Evolutionary conservation across 106 monocot genomes (phyloP).

Genomic region (Apostasia shenzhenica): DNA sequence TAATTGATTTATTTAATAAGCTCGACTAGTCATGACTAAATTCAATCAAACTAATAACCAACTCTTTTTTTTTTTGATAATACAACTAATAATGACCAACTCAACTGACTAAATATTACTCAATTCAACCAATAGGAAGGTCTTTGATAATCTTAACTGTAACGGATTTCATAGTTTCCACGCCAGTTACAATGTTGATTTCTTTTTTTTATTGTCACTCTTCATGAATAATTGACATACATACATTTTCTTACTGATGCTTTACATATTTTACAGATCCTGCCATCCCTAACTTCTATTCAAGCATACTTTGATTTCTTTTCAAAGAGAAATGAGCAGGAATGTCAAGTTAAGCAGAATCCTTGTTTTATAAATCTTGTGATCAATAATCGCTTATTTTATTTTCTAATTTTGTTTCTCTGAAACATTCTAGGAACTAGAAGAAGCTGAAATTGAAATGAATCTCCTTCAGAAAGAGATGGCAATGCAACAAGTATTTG

Average conservation of each 20-base stretch:
- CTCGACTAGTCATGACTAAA: no score
- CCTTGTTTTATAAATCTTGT: not conserved
- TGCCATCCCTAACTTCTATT: conserved; percentile 67
- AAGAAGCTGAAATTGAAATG: conserved; percentile 94
- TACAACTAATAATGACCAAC: no score
- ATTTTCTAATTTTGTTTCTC: conserved; percentile 4
- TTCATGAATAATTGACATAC: no score
- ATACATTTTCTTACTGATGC: not conserved
- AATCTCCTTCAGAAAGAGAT: conserved; percentile 84
- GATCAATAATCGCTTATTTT: not conserved
- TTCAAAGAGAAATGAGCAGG: conserved; percentile 55
- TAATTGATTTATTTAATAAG: no score
- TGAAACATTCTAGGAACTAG: conserved; percentile 59
- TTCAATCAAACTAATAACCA: no score
- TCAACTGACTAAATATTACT: no score
- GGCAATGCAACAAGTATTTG: conserved; percentile 37
- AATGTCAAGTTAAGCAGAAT: conserved; percentile 44
- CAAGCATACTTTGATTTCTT: conserved; percentile 87
- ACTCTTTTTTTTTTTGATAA: no score
- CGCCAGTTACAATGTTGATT: no score
- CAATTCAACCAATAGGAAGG: no score
- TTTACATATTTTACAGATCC: conserved; percentile 29
- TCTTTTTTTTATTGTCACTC: no score
- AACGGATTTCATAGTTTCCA: no score
- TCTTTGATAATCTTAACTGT: no score